These are phyloP conservation scores for Sporothrix curviconia DNA, from an alignment of 2,329 filamentous ascomycete species.

Conservation along the genomic window DNA sequence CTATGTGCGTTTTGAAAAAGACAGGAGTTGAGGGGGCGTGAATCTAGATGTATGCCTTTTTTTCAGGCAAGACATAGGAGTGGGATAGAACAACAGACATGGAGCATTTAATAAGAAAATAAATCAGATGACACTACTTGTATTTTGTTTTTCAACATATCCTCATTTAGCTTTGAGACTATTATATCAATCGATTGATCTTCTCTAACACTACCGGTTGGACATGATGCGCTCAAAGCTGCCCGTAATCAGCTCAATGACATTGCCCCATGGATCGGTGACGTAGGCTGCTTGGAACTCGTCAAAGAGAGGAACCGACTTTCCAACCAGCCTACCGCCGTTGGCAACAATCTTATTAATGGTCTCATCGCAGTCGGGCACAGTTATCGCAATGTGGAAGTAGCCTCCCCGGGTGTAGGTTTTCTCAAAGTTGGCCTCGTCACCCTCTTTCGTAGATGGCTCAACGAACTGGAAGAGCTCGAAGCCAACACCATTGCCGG, in stretches of 20 bases:
- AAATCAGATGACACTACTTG: no score
- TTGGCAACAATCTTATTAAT: background rate
- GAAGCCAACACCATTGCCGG: constrained; percentile 12
- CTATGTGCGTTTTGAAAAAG: no score
- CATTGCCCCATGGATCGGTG: constrained; percentile 14
- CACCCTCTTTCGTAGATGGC: background rate
- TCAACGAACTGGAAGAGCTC: constrained; percentile 9
- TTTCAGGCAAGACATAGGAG: no score
- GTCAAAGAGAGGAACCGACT: background rate
- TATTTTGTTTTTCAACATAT: no score
- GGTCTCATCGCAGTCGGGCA: background rate
- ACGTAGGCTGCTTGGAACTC: constrained; percentile 5
- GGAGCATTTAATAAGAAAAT: no score
- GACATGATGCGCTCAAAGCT: constrained; percentile 9
- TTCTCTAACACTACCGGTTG: constrained; percentile 4
- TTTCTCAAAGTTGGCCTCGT: constrained; percentile 6
- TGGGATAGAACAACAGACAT: no score
- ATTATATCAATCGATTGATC: no score
- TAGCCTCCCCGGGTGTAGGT: constrained; percentile 9
- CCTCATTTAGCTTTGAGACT: no score
- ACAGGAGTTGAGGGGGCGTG: no score
- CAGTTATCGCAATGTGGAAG: constrained; percentile 11
- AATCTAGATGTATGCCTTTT: no score
- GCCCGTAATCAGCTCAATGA: constrained; percentile 4
- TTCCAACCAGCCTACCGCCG: constrained; percentile 4